phyloP scores from a whole-genome alignment of 768 basidiomycete species.

The Auricularia sp. region DNA sequence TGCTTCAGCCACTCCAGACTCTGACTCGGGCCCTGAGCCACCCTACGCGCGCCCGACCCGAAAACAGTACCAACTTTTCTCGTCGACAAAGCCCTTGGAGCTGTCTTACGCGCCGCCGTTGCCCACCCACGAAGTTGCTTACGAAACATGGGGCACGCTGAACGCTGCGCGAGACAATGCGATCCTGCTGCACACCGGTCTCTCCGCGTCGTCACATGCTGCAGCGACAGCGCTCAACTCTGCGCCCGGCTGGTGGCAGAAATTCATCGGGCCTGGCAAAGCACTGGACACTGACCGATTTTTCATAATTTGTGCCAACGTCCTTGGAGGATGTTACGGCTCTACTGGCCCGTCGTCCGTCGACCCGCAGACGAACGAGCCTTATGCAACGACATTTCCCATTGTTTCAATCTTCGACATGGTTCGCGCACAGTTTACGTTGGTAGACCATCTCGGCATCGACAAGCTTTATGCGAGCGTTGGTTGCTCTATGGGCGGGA shows the following conservation, averaged over 20 bases:
- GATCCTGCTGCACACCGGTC: constrained; percentile 90
- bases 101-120: constrained; percentile 54
- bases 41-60: constrained; percentile 75
- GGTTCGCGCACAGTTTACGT: constrained; percentile 83
- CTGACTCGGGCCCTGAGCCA: constrained; percentile 65
- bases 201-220: constrained; percentile 93
- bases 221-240: constrained; percentile 71
- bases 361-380: constrained; percentile 54
- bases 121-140: constrained; percentile 75
- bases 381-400: constrained; percentile 87
- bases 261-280: constrained; percentile 92
- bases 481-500: constrained; percentile 93
- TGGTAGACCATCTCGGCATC: constrained; percentile 79
- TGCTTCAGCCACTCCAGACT: constrained; percentile 15
- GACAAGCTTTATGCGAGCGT: constrained; percentile 85
- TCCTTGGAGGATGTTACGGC: constrained; percentile 95
- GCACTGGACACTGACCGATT: constrained; percentile 87
- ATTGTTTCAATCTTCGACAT: constrained; percentile 93
- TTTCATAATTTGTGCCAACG: constrained; percentile 93
- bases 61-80: constrained; percentile 59
- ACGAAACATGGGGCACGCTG: constrained; percentile 96
- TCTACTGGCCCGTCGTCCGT: constrained; percentile 88
- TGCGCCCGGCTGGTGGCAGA: constrained; percentile 95
- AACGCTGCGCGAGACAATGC: constrained; percentile 71
- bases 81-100: constrained; percentile 49